Base-by-base conservation (phyloP, 495 filamentous ascomycete species). In the Penicillium alfredii region DNA sequence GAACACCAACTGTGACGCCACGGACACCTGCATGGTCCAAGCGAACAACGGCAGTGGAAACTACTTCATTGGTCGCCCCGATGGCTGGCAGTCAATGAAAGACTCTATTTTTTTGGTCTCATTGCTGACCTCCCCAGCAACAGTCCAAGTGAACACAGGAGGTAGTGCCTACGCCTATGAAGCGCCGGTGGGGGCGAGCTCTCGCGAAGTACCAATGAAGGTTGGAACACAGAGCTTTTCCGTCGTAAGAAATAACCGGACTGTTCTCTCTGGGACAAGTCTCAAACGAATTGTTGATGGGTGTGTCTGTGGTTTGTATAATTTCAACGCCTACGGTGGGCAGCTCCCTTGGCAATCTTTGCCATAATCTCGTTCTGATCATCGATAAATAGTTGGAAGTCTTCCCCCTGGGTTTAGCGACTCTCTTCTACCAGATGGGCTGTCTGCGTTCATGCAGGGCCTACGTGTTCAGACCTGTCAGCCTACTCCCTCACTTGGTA, bases 101-200 rank as follows among this genome's bases (percentile, higher is more conserved):
- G 74, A 78, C 28, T 48, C 61, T 1, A 64, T 78, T 14, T 78
- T 77, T 36, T 68, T 79, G 7, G 70, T 77, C 1, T 64, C 75
- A 0, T 44, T 79, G 26, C 59, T 78, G 15, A 72, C 53, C 20
- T 42, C 60, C 6, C 51, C 68, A 2, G 76, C 66, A 2, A 60
- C 54, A 0, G 41, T 72, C 8, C 60, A 58, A 4, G 66, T 75
- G 3, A 69, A 60, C 2, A 73, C 68, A 6, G 76, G 73, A 6
- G 53, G 56, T 5, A 63, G 53, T 8, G 25, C 55, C 6, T 42
- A 50, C 7, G 17, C 19, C 2, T 53, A 44, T 6, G 41, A 59
- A 2, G 74, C 71, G 0, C 62, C 66, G 3, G 71, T 66, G 2
- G 76, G 74, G 1, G 69, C 69, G 19, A 65, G 53, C 23, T 63